Percentiles rank a stretch among this genome's conserved stretches.
These are phyloP conservation scores for Epicoccum sorghinum DNA, from an alignment of 2,329 filamentous ascomycete genomes.

Conservation along the genomic window DNA sequence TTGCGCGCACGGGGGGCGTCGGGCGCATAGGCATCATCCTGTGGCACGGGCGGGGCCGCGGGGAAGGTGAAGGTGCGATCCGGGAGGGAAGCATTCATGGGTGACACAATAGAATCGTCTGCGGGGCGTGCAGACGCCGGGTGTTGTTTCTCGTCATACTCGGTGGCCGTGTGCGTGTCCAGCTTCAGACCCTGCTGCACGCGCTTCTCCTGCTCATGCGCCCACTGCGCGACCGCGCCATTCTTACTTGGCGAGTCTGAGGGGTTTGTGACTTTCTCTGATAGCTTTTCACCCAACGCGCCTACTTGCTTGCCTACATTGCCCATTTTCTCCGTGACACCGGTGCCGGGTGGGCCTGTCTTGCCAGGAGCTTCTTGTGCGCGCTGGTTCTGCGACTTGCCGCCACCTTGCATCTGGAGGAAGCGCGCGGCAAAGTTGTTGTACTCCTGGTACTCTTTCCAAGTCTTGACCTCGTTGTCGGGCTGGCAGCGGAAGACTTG, in stretches of 20 bases:
- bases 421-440: conserved; percentile 79
- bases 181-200: conserved; percentile 26
- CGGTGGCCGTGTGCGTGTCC: conserved; percentile 23
- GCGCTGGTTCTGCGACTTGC: conserved; percentile 59
- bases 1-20: conserved; percentile 37
- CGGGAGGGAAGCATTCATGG: conserved; percentile 31
- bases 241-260: conserved; percentile 24
- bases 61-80: conserved; percentile 38
- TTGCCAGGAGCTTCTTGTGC: conserved; percentile 56
- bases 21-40: conserved; percentile 16
- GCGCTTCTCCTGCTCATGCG: conserved; percentile 46
- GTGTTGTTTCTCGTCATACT: conserved; percentile 42
- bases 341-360: conserved; percentile 56
- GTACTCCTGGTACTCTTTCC: conserved; percentile 91
- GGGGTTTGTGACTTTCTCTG: conserved; percentile 34
- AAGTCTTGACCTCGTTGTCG: conserved; percentile 89
- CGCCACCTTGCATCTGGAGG: conserved; percentile 65
- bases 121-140: conserved; percentile 28
- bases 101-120: conserved; percentile 40
- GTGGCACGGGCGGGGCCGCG: conserved; percentile 42
- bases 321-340: conserved; percentile 36
- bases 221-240: conserved; percentile 48
- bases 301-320: conserved; percentile 32
- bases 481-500: conserved; percentile 97
- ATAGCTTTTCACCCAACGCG: conserved; percentile 37